Percentiles rank a stretch among this genome's conserved stretches.
These are phyloP conservation scores for Schizophyllum amplum DNA, from an alignment of 1,284 basidiomycete species.

Conservation along the genomic window DNA sequence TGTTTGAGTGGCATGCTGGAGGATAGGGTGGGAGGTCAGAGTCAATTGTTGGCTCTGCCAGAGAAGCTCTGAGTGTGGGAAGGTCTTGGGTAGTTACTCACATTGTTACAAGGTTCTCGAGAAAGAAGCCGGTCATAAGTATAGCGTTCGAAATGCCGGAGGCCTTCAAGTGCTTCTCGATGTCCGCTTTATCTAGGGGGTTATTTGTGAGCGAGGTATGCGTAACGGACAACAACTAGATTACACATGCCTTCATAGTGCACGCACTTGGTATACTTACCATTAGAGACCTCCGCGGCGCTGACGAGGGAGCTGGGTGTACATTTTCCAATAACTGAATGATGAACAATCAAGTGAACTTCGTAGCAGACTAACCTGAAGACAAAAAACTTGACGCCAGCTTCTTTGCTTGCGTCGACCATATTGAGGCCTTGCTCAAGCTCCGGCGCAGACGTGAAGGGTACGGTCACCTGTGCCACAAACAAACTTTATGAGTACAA, in stretches of 20 bases:
- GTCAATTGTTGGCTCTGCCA: too few species aligned
- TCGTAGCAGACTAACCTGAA: slow-evolving; percentile 16
- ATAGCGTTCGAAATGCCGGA: slow-evolving; percentile 18
- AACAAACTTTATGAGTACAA: background rate
- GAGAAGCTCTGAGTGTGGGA: too few species aligned
- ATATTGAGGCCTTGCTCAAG: slow-evolving; percentile 28
- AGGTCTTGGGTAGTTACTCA: background rate
- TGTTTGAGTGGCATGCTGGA: slow-evolving; percentile 9
- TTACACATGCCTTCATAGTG: slow-evolving; percentile 3
- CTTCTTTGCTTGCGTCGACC: slow-evolving; percentile 25
- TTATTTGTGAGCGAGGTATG: too few species aligned
- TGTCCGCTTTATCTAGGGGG: slow-evolving; percentile 24
- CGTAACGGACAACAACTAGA: too few species aligned
- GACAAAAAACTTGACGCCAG: slow-evolving; percentile 21
- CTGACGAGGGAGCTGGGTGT: slow-evolving; percentile 3
- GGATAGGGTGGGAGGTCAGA: background rate
- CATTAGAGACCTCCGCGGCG: slow-evolving; percentile 3
- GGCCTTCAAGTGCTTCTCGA: slow-evolving; percentile 21
- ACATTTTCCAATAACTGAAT: background rate
- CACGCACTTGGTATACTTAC: slow-evolving; percentile 3
- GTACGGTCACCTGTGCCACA: slow-evolving; percentile 14
- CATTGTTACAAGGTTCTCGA: slow-evolving; percentile 23
- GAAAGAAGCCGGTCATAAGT: slow-evolving; percentile 21
- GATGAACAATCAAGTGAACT: background rate
- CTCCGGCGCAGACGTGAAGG: slow-evolving; percentile 15